Base-by-base conservation (phyloP, 495 filamentous ascomycete species). In the Chaetomidium leptoderma region DNA sequence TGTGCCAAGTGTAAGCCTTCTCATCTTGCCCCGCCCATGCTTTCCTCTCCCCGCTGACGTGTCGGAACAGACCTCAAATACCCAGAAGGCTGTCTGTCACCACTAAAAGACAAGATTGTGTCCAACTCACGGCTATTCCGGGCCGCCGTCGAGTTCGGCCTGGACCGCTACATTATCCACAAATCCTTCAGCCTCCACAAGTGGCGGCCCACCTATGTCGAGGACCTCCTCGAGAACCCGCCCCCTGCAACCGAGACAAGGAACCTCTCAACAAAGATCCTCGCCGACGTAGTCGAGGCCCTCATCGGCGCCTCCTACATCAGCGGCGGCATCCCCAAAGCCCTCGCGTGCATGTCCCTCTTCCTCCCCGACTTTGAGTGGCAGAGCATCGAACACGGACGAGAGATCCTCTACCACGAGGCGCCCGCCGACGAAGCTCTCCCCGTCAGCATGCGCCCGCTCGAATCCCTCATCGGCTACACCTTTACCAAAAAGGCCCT, bases 271-370 rank as follows among this genome's bases (percentile, higher is more conserved):
- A 86, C 81, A 7, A 98, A 98, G 65, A 83, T 85, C 2, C 79
- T 96, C 13, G 93, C 93, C 5, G 93, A 98, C 61, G 89, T 96
- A 0, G 82, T 97, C 11, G 93, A 98, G 68, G 83, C 77, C 0
- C 75, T 97, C 1, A 86, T 96, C 35, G 93, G 90, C 1, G 87
- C 88, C 0, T 78, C 89, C 2, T 95, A 80, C 63, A 49, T 90
- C 7, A 82, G 88, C 47, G 90, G 90, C 1, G 88, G 88, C 0
- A 68, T 81, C 35, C 35, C 76, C 9, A 86, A 83, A 55, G 89
- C 88, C 0, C 71, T 87, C 24, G 57, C 67, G 10, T 91, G 87
- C 66, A 76, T 93, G 2, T 70, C 78, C 37, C 69, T 80, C 27
- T 88, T 92, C 69, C 64, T 90, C 9, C 85, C 85, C 0, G 81